Evolutionary conservation across 441 rosid genomes (phyloP), one percentile per base, ranked within the genome.

Genomic region (Gossypium davidsonii): DNA sequence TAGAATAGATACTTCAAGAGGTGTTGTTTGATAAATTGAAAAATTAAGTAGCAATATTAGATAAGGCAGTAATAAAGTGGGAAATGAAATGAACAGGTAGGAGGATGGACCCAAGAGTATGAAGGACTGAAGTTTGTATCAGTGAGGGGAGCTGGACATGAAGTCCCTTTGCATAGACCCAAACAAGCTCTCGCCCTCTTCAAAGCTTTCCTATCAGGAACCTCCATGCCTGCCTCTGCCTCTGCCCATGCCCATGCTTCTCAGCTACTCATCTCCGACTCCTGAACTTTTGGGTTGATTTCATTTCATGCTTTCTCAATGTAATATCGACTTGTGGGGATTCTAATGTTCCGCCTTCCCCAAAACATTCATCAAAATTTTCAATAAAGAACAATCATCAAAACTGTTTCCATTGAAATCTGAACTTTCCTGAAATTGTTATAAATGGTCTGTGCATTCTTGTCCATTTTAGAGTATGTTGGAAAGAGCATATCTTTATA

Each of bases 21-120:
- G 39, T 6, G 39, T 6, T 34, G 39, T 34, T 34, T 34, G 39
- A 34, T 34, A 34, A 34, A 34, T 6, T 34, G 39, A 34, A 34
- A 34, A 34, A 34, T 34, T 17, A 52, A 15, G 10, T 52, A 52
- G 4, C 10, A 55, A 55, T 55, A 55, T 23, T 55, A 18, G 25
- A 9, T 55, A 56, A 2, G 60, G 14, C 6, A 1, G 14, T 20
- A 56, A 20, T 14, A 8, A 51, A 52, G 57, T 52, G 10, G 10
- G 57, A 20, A 52, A 52, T 52, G 57, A 17, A 34, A 56, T 56
- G 28, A 58, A 79, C 89, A 93, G 98, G 98, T 94, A n/a, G 98
- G 93, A 64, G 97, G 98, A 61, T 94, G 98, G 97, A 88, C 81
- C 20, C 93, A 94, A 79, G 96, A 90, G 76, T 94, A 90, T 18